phyloP scores from a whole-genome alignment of 108 stramenopile species.

The Licmophora abbreviata region DNA sequence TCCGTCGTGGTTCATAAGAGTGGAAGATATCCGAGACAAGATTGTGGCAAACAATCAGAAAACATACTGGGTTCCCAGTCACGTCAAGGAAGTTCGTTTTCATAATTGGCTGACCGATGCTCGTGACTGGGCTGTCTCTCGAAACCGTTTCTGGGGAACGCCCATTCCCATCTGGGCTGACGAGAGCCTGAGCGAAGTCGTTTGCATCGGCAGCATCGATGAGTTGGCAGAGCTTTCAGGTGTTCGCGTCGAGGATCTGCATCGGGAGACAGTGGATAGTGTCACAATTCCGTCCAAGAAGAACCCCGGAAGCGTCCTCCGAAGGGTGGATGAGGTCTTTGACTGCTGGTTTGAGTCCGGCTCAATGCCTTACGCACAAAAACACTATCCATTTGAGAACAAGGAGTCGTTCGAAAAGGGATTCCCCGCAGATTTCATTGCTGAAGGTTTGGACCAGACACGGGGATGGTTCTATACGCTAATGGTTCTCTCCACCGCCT shows the following conservation, averaged over 20 bases:
- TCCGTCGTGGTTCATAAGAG: conserved; percentile 98
- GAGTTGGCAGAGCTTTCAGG: conserved; percentile 89
- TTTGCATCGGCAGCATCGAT: conserved; percentile 92
- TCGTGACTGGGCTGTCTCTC: conserved; percentile 97
- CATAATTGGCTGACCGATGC: conserved; percentile 98
- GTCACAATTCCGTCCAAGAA: conserved; percentile 94
- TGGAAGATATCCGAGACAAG: conserved; percentile 92
- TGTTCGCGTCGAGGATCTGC: conserved; percentile 83
- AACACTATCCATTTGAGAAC: conserved; percentile 99
- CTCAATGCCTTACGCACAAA: conserved; percentile 99
- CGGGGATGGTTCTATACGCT: conserved; percentile 99
- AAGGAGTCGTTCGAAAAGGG: conserved; percentile 91
- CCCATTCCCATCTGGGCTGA: conserved; percentile 99
- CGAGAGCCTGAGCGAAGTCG: conserved; percentile 89
- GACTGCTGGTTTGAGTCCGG: conserved; percentile 99
- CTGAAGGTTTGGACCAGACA: conserved; percentile 99
- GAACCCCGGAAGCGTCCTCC: conserved; percentile 79
- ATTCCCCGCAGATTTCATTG: conserved; percentile 99
- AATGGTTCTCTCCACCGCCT: conserved; percentile 97
- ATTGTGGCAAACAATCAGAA: conserved; percentile 92
- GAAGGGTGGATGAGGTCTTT: conserved; percentile 97
- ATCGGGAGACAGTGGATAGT: conserved; percentile 92
- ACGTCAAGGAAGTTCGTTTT: conserved; percentile 96
- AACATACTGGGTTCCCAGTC: conserved; percentile 95
- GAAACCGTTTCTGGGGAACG: conserved; percentile 99